These are phyloP conservation scores for Bipolaris cookei DNA, from an alignment of 2,329 filamentous ascomycete species.

Conservation along the genomic window DNA sequence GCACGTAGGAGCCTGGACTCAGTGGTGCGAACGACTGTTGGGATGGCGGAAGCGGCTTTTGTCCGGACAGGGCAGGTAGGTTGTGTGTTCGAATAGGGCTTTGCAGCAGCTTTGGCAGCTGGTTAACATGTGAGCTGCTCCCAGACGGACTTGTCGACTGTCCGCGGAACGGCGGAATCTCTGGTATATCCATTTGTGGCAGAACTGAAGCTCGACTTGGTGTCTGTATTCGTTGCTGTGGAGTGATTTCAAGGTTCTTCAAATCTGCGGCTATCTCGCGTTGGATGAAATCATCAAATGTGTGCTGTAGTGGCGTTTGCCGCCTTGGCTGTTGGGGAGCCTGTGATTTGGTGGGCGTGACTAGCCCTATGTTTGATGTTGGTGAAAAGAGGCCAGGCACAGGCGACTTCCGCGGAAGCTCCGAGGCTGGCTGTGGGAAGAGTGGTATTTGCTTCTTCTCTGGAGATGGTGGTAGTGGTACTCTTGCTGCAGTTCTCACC, in stretches of 20 bases:
- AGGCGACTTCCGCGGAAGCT: slow-evolving; percentile 40
- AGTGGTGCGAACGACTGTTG: slow-evolving; percentile 34
- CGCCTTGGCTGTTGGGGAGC: slow-evolving; percentile 42
- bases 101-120: slow-evolving; percentile 27
- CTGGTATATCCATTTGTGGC: slow-evolving; percentile 41
- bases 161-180: slow-evolving; percentile 46
- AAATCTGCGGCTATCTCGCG: slow-evolving; percentile 53
- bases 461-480: slow-evolving; percentile 56
- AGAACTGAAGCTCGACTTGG: slow-evolving; percentile 44
- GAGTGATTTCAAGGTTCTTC: slow-evolving; percentile 49
- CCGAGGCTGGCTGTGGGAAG: slow-evolving; percentile 37
- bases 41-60: slow-evolving; percentile 34
- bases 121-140: slow-evolving; percentile 18
- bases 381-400: slow-evolving; percentile 44
- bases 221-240: slow-evolving; percentile 38
- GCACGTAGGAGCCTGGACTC: slow-evolving; percentile 18
- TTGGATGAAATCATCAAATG: slow-evolving; percentile 57
- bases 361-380: slow-evolving; percentile 36
- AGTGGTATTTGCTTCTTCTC: slow-evolving; percentile 47
- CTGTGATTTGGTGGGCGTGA: slow-evolving; percentile 41
- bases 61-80: slow-evolving; percentile 33
- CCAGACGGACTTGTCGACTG: slow-evolving; percentile 22
- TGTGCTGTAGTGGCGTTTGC: slow-evolving; percentile 44
- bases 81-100: slow-evolving; percentile 29
- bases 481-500: slow-evolving; percentile 51